Evolutionary conservation across 2,329 filamentous ascomycete species (phyloP).

Genomic region (Pezicula neosporulosa): DNA sequence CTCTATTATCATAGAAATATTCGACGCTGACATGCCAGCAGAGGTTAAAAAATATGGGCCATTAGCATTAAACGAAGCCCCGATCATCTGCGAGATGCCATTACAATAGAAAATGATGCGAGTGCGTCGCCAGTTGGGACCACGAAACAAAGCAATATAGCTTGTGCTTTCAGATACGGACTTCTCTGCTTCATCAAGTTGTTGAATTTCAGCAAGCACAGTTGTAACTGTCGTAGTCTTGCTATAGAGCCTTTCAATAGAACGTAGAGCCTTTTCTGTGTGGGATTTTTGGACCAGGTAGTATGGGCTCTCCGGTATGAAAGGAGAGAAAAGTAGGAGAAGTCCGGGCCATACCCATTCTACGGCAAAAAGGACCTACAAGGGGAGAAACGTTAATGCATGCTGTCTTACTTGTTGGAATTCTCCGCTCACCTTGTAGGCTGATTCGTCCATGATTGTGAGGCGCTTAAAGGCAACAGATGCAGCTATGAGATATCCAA

Average conservation of each 20-base stretch:
- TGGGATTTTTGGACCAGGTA: neutral
- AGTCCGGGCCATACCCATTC: neutral
- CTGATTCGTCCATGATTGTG: neutral
- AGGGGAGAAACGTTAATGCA: neutral
- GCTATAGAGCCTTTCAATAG: neutral
- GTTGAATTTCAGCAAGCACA: neutral
- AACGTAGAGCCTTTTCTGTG: neutral
- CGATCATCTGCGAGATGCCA: neutral
- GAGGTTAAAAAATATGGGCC: too few relatives aligned
- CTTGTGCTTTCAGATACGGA: neutral
- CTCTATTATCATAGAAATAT: neutral
- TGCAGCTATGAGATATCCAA: neutral
- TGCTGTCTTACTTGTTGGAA: neutral
- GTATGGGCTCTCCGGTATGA: neutral
- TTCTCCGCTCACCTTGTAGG: neutral
- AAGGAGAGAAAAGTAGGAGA: neutral
- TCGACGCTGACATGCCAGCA: too few relatives aligned
- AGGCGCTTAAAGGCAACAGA: neutral
- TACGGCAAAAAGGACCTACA: neutral
- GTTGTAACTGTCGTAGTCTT: neutral
- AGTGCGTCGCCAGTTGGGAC: neutral
- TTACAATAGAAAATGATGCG: neutral
- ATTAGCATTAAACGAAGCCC: neutral
- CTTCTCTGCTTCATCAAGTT: neutral
- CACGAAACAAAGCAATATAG: neutral